phyloP scores from a whole-genome alignment of 257 asterid genomes.

The Nicotiana tomentosiformis region DNA sequence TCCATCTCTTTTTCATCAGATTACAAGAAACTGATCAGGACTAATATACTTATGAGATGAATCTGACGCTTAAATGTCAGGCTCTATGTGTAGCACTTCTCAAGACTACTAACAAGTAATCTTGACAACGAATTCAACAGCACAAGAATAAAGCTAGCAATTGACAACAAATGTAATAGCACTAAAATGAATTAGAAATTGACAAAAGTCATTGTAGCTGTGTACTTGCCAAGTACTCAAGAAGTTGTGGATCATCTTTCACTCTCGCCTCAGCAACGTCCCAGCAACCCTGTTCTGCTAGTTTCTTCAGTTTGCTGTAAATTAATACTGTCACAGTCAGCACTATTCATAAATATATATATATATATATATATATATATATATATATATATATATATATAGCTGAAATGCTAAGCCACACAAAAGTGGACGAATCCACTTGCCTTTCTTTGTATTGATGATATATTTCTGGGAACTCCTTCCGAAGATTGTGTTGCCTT shows the following conservation, averaged over 20 bases:
- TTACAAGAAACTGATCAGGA: background rate
- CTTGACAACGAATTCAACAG: background rate
- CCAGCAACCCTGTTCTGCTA: conserved; percentile 96
- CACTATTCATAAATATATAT: background rate
- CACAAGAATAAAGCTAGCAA: background rate
- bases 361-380: too few species aligned
- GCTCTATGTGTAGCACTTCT: background rate
- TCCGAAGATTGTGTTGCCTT: conserved; percentile 56
- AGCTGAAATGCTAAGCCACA: conserved; percentile 8
- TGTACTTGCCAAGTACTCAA: conserved; percentile 77
- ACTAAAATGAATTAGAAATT: background rate
- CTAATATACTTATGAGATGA: background rate
- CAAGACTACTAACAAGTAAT: background rate
- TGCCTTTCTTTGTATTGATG: conserved; percentile 84
- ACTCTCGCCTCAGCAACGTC: conserved; percentile 85
- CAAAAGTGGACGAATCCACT: conserved; percentile 18
- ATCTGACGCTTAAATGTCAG: background rate
- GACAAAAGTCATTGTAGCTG: background rate
- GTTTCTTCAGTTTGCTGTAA: conserved; percentile 81
- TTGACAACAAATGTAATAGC: background rate
- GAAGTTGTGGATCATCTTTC: conserved; percentile 54
- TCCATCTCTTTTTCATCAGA: background rate
- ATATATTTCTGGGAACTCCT: conserved; percentile 82
- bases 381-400: too few species aligned
- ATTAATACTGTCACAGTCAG: conserved; percentile 5